Evolutionary conservation across 2,329 filamentous ascomycete genomes (phyloP), one percentile per base, ranked within the genome.

Genomic region (Paecilomyces niveus): DNA sequence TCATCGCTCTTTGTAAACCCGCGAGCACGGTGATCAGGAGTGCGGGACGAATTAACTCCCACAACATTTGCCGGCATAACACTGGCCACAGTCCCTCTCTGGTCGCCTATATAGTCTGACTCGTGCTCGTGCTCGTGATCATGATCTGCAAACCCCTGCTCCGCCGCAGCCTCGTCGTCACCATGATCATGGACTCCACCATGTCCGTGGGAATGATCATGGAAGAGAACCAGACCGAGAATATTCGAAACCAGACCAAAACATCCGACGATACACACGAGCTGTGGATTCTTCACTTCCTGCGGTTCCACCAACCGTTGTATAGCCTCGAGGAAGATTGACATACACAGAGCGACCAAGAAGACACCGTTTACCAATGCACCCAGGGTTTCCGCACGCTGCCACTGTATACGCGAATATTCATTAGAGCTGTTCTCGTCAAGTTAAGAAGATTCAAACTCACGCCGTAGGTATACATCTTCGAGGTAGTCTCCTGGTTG

Each of bases 291-390:
- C 55, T 81, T 81, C 69, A 99, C 92, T 71, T 89, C 86, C 68
- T 93, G 92, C 7, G 92, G 92, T 68, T 97, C 91, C 70, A 97
- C 83, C 66, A 99, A 89, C 69, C 94, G 89, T 68, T 92, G 91
- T 61, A 97, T 84, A 15, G 94, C 94, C 76, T 99, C 94, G 67
- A 99, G 86, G 69, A 97, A 89, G 74, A 99, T 99, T 55, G 93
- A 95, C 58, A 99, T 82, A 77, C 94, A 99, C 8, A 99, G 84
- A 7, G 94, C 94, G 70, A 99, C 94, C 52, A 99, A 82, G 79
- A 99, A 99, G 53, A 97, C 93, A 65, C 94, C 94, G 69, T 99
- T 99, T 77, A 97, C 90, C 67, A 97, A 87, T 54, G 94, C 94
- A 69, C 94, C 94, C 5, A 99, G 83, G 10, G 96, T 97, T 80